phyloP scores from a whole-genome alignment of 352 stramenopile species.

The Pythium utonaiense region DNA sequence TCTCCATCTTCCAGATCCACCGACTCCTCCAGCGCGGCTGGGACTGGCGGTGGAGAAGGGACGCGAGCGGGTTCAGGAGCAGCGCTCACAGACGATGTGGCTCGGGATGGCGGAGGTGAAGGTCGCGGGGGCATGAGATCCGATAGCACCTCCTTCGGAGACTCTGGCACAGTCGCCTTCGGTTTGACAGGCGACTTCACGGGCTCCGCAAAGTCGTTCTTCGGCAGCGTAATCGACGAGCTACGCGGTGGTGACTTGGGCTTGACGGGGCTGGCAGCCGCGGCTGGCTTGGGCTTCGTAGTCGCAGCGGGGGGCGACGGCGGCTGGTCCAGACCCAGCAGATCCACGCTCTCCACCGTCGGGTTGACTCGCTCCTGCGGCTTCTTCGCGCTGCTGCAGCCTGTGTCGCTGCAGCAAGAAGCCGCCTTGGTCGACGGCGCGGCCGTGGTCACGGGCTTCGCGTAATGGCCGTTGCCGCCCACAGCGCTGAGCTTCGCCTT shows the following conservation, averaged over 20 bases:
- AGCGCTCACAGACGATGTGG: background rate
- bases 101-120: conserved; percentile 4
- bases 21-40: background rate
- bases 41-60: background rate
- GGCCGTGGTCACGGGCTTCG: conserved; percentile 3
- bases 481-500: conserved; percentile 30
- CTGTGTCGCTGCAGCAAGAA: background rate
- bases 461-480: conserved; percentile 19
- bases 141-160: conserved; percentile 11
- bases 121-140: conserved; percentile 19
- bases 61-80: background rate
- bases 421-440: conserved; percentile 12
- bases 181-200: conserved; percentile 1
- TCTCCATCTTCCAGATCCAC: conserved; percentile 24
- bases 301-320: conserved; percentile 2
- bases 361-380: conserved; percentile 22
- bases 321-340: conserved; percentile 40
- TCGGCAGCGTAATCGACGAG: background rate
- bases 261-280: conserved; percentile 6
- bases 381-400: conserved; percentile 11
- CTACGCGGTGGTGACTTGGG: conserved; percentile 19
- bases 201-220: background rate
- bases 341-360: conserved; percentile 38
- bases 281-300: background rate
- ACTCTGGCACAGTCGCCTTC: conserved; percentile 14